Base-by-base conservation (phyloP, 805 yeast genomes). In the Torulaspora indica region DNA sequence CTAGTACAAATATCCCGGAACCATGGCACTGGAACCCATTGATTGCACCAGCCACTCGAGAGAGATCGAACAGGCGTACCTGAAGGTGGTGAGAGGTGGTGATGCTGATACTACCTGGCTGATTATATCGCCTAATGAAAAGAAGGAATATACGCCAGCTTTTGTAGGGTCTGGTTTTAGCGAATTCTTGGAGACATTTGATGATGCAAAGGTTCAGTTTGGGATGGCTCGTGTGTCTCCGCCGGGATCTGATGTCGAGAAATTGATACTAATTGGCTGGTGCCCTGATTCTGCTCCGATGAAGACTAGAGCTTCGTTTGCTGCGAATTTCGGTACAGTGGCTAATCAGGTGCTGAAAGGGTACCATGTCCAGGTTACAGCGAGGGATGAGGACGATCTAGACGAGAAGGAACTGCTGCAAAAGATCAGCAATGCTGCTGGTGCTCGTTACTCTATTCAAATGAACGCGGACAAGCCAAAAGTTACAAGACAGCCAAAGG, bases 231-330 rank as follows among this genome's bases (percentile, higher is more conserved):
- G 95, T 43, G 87, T 91, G 37, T 79, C 81, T 45, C 95, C 91
- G 45, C 91, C 91, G 44, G 95, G 93, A n/a, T 84, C 95, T 3
- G 93, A 85, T 55, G 90, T 93, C 28, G 77, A 78, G 58, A 93
- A 93, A 71, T 73, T 86, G 52, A 76, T 91, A 25, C 71, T 93
- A 38, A 73, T 93, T 30, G 98, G 97, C 40, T 91, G 96, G 96
- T 86, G 95, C 69, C 98, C 98, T 5, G 98, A 93, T 65, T 86
- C 91, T 45, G 90, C 95, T 17, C 95, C 97, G 51, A 74, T 72
- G 60, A 84, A 81, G 60, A 73, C 82, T 22, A 77, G 88, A 56
- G 76, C 86, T 36, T 81, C 89, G 1, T 85, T 81, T 67, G 89
- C 91, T 22, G 69, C 79, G 48, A 85, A 85, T 64, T 81, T 84